Evolutionary conservation across 768 basidiomycete genomes (phyloP).

Genomic region (Tricholoma saponaceum): DNA sequence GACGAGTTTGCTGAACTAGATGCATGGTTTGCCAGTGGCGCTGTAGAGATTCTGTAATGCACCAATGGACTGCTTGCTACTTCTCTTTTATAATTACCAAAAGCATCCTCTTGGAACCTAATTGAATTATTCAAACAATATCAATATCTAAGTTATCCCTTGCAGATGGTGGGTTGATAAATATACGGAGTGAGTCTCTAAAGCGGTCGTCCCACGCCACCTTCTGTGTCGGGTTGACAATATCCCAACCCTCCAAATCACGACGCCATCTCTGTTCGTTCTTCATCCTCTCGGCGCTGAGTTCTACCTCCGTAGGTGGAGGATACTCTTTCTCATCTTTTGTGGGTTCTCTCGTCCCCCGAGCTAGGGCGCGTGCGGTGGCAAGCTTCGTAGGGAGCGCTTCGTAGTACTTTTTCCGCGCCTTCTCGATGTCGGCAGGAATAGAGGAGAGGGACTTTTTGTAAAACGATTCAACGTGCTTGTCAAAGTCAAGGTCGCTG

Average conservation of each 20-base stretch:
- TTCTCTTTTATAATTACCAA: not conserved
- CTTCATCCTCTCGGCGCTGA: slow-evolving; percentile 82
- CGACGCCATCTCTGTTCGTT: slow-evolving; percentile 86
- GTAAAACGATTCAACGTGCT: slow-evolving; percentile 62
- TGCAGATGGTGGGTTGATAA: slow-evolving; percentile 36
- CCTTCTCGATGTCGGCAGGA: slow-evolving; percentile 57
- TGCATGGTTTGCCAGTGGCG: slow-evolving; percentile 63
- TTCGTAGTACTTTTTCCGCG: slow-evolving; percentile 75
- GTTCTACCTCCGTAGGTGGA: slow-evolving; percentile 83
- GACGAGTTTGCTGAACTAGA: slow-evolving; percentile 64
- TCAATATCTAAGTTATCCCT: not conserved
- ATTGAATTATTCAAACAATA: not conserved
- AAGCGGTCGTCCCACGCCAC: slow-evolving; percentile 81
- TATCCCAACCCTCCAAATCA: slow-evolving; percentile 76
- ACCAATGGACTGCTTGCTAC: not conserved
- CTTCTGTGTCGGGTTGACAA: slow-evolving; percentile 57
- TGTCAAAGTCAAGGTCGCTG: slow-evolving; percentile 76
- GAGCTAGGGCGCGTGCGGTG: slow-evolving; percentile 70
- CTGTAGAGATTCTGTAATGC: slow-evolving; percentile 46
- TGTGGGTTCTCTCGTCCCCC: slow-evolving; percentile 76
- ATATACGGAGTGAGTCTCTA: slow-evolving; percentile 54
- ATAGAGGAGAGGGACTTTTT: slow-evolving; percentile 54
- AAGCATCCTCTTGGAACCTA: not conserved
- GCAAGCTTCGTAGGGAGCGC: slow-evolving; percentile 61
- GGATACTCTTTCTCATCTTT: slow-evolving; percentile 76